A percentile compares a stretch with the other conserved stretches of the same genome.
phyloP scores from a whole-genome alignment of 257 asterid genomes.

The Solanum sitiens region DNA sequence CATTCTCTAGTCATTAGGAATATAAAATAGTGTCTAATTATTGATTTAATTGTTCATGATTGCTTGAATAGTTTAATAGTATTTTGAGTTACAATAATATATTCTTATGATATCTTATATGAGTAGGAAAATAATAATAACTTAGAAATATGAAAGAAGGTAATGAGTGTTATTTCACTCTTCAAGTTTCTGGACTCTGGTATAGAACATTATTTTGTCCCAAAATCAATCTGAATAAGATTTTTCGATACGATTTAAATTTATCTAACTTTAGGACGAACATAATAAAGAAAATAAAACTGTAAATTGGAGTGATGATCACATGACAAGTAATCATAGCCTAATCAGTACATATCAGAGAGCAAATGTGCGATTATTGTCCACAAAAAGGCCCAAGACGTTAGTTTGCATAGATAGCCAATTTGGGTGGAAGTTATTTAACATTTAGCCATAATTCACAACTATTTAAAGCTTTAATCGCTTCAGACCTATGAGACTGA shows the following conservation, averaged over 20 bases:
- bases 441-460: not conserved
- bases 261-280: accelerated
- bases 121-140: not conserved
- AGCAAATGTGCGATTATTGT: not conserved
- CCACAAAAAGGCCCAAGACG: not conserved
- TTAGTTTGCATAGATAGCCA: not conserved
- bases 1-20: not conserved
- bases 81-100: not conserved
- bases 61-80: not conserved
- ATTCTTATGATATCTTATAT: not conserved
- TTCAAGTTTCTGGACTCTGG: too few relatives aligned
- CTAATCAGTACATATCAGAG: not conserved
- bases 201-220: too few relatives aligned
- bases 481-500: not conserved
- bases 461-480: not conserved
- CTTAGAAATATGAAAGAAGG: not conserved
- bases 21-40: not conserved
- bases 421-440: not conserved
- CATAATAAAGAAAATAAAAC: too few relatives aligned
- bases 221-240: not conserved
- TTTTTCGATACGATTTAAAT: not conserved
- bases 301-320: not conserved
- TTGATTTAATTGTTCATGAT: not conserved
- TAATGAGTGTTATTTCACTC: not conserved
- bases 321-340: not conserved